These are phyloP conservation scores for Periglandula ipomoeae DNA, from an alignment of 2,329 filamentous ascomycete species.

Conservation along the genomic window DNA sequence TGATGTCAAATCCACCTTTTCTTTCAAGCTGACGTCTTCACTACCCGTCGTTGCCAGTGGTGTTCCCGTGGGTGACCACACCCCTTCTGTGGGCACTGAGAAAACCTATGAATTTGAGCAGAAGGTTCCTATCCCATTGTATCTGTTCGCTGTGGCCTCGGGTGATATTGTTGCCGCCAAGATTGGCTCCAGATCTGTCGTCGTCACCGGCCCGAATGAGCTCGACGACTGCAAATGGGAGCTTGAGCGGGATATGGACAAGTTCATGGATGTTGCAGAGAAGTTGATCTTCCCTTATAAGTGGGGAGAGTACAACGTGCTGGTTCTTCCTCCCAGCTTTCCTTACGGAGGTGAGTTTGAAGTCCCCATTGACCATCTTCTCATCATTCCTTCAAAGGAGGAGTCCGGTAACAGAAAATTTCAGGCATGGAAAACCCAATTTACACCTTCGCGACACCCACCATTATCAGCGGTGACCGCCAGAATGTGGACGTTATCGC, in stretches of 20 bases:
- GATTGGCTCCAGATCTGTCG: conserved; percentile 76
- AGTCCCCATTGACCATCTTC: conserved; percentile 3
- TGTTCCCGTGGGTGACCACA: conserved; percentile 43
- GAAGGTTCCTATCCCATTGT: conserved; percentile 84
- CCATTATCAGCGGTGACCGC: conserved; percentile 80
- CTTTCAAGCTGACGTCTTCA: conserved; percentile 78
- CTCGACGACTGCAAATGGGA: conserved; percentile 81
- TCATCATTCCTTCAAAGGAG: neutral
- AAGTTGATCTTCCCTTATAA: conserved; percentile 74
- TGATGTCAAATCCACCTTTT: conserved; percentile 91
- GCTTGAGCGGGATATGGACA: conserved; percentile 82
- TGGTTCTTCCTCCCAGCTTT: conserved; percentile 83
- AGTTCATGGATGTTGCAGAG: conserved; percentile 82
- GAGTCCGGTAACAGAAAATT: neutral
- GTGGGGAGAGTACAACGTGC: conserved; percentile 92
- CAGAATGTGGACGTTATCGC: conserved; percentile 96
- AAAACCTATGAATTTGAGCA: conserved; percentile 81
- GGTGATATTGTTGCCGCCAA: conserved; percentile 79
- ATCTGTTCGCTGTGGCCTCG: conserved; percentile 85
- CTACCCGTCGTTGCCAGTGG: conserved; percentile 90
- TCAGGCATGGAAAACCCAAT: conserved; percentile 82
- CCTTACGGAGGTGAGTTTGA: conserved; percentile 62
- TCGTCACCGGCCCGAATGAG: conserved; percentile 83
- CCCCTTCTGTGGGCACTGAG: conserved; percentile 34
- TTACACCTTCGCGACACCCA: conserved; percentile 91